Percentiles rank a stretch among this genome's conserved stretches.
phyloP scores from a whole-genome alignment of 306 rosid species.

The Parietaria judaica region DNA sequence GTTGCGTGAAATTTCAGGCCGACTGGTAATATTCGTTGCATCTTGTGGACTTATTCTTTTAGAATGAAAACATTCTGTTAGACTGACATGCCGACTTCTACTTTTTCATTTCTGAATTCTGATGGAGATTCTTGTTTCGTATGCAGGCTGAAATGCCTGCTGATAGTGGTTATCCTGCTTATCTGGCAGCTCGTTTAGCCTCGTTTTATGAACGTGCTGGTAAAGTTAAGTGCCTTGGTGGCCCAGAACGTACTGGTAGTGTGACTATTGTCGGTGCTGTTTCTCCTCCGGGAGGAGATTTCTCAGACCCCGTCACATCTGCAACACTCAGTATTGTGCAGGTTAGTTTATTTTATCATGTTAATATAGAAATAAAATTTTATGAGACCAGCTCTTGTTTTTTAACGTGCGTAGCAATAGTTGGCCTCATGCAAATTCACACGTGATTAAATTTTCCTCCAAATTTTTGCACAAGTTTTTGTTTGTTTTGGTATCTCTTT shows the following conservation, averaged over 20 bases:
- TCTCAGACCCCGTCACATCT: conserved; percentile 98
- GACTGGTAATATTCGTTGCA: conserved; percentile 59
- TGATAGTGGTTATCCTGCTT: conserved; percentile 99
- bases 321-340: conserved; percentile 99
- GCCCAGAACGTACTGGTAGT: conserved; percentile 97
- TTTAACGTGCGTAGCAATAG: neutral
- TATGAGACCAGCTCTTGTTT: neutral
- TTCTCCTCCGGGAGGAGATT: conserved; percentile 99
- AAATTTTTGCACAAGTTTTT: neutral
- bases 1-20: conserved; percentile 98
- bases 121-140: conserved; percentile 12
- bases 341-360: conserved; percentile 33
- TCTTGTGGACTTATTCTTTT: neutral
- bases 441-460: neutral
- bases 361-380: neutral
- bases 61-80: neutral
- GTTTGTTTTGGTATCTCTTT: neutral
- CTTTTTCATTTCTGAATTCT: conserved; percentile 9
- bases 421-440: neutral
- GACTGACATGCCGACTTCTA: neutral
- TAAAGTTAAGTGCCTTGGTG: conserved; percentile 96
- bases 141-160: conserved; percentile 99
- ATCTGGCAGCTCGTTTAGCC: conserved; percentile 97
- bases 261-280: conserved; percentile 99
- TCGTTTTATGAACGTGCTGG: conserved; percentile 99